Percentiles rank a stretch among this genome's conserved stretches.
phyloP scores from a whole-genome alignment of 306 rosid species.

The Rosa rugosa region DNA sequence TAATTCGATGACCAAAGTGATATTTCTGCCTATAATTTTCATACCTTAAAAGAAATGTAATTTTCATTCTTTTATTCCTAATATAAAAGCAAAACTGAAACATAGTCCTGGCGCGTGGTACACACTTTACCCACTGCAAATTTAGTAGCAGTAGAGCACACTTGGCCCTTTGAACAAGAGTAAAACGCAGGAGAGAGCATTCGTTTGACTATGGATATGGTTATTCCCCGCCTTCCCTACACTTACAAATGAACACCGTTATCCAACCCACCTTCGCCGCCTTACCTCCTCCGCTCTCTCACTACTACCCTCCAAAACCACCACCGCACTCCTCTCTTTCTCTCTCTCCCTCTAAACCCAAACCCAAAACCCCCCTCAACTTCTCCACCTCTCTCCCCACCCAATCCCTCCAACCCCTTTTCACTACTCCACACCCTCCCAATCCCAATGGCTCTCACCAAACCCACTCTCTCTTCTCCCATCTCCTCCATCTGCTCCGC shows the following conservation, averaged over 20 bases:
- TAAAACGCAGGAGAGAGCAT: neutral
- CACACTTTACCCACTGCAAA: no score
- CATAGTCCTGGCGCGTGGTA: no score
- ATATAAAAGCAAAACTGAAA: no score
- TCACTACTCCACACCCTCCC: constrained; percentile 6
- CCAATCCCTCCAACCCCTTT: constrained; percentile 27
- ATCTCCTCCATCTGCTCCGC: constrained; percentile 45
- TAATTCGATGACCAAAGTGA: no score
- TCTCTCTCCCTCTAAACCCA: constrained; percentile 1
- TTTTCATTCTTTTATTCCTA: no score
- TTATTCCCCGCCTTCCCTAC: constrained; percentile 5
- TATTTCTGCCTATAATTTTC: no score
- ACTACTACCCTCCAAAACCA: constrained; percentile 7
- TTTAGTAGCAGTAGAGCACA: no score
- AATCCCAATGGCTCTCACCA: constrained; percentile 2
- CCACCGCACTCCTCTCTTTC: constrained; percentile 17
- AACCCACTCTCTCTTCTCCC: constrained; percentile 7
- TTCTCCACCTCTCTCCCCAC: constrained; percentile 23
- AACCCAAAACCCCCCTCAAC: constrained; percentile 23
- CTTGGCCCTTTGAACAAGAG: no score
- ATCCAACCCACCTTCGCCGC: constrained; percentile 20
- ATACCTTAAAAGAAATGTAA: no score
- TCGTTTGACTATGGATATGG: constrained; percentile 8
- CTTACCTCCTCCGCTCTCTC: constrained; percentile 2
- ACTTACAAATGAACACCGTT: constrained; percentile 20